These are phyloP conservation scores for Debaryomyces fabryi DNA, from an alignment of 1,139 yeast species.

Conservation along the genomic window DNA sequence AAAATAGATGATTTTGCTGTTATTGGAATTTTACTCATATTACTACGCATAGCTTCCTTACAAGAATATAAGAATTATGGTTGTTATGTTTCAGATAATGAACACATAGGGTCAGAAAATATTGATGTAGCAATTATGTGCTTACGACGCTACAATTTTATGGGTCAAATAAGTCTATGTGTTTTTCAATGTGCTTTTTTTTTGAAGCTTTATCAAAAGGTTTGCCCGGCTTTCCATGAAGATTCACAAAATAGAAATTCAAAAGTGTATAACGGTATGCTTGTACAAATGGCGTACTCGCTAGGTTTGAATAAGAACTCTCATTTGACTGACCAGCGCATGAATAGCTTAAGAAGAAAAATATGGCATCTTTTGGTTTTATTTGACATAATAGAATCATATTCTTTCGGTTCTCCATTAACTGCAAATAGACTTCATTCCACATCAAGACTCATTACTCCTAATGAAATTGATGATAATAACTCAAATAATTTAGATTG, in stretches of 20 bases:
- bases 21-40: conserved; percentile 32
- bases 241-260: conserved; percentile 53
- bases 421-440: background rate
- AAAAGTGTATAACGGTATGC: conserved; percentile 23
- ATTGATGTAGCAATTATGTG: conserved; percentile 20
- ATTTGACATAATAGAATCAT: conserved; percentile 40
- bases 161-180: conserved; percentile 29
- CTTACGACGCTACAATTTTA: conserved; percentile 32
- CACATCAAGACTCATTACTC: background rate
- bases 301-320: conserved; percentile 44
- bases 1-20: conserved; percentile 35
- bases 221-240: conserved; percentile 55
- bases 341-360: conserved; percentile 35
- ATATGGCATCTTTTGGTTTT: conserved; percentile 34
- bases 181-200: conserved; percentile 52
- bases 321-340: conserved; percentile 20
- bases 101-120: background rate
- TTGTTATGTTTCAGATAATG: background rate
- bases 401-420: conserved; percentile 42
- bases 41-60: conserved; percentile 34
- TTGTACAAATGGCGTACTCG: conserved; percentile 33
- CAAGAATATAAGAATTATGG: conserved; percentile 21
- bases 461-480: background rate
- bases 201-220: conserved; percentile 38
- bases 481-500: background rate